Base-by-base conservation (phyloP, 805 yeast species). In the Starmerella vaccinii region DNA sequence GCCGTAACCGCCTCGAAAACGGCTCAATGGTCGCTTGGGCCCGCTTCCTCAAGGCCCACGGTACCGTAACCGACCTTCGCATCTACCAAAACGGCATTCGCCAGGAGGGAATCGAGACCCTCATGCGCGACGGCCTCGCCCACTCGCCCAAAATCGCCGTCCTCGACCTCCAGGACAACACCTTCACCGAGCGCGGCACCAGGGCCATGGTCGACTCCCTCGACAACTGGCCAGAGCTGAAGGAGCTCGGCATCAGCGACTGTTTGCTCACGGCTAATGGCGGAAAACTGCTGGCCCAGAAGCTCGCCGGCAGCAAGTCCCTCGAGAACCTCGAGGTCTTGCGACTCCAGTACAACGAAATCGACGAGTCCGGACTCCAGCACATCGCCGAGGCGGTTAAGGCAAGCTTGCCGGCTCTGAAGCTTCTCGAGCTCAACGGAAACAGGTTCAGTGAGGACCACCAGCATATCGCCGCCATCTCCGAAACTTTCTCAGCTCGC, bases 31-130 rank as follows among this genome's bases (percentile, higher is more conserved):
- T 80, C 60, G 82, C 84, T 57, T 76, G 95, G 69, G 79, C 97
- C 9, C 72, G 85, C 50, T 95, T 95, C 53, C 75, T 92, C 59
- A 82, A 83, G 64, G 81, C 82, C 48, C 95, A 92, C 66, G 73
- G 76, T 39, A 77, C 80, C 48, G 73, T 89, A 63, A 78, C 84
- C 66, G 78, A 74, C 52, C 78, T 89, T 32, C 80, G 84, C 64
- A 74, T 92, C 58, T 90, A 87, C 64, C 99, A 92, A 71, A 92
- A 92, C 66, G 99, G 99, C 64, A 92, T 92, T 57, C 81, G 99
- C 68, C 97, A 95, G 49, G 81, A 78, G 50, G 99, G 99, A 59
- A 81, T 90, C 50, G 76, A 82, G 56, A 80, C 76, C 58, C 75
- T 90, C 62, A 73, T 90, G 58, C 69, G 71, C 18, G 75, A 82